Evolutionary conservation across 2,329 filamentous ascomycete species (phyloP), one percentile per base, ranked within the genome.

Genomic region (Fusarium sp.): DNA sequence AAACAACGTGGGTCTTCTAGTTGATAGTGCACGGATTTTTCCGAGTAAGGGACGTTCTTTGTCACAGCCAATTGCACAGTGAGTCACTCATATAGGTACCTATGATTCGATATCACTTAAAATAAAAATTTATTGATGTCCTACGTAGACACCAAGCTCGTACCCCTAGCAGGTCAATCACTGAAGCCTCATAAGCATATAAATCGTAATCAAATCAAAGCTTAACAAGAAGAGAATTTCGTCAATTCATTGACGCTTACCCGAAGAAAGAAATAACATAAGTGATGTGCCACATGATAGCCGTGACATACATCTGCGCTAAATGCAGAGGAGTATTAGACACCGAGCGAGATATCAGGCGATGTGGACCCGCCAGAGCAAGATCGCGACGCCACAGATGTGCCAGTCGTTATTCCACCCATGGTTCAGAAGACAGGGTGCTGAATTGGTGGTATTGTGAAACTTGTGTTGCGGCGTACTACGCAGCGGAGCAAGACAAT

Each of bases 181-280:
- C 35, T 41, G 35, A 41, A 20, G 12, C 17, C 10, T 26, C n/a
- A 2, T 6, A 11, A 3, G 17, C 20, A 36, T 22, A 52, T 26
- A 36, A 52, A 24, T 10, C 17, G n/a, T 13, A 24, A 51, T 14
- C 22, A 5, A 3, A 24, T 51, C n/a, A 20, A n/a, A 36, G 36
- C n/a, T 15, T 15, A 1, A 51, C 3, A 14, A 36, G 3, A 7
- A 36, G 6, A 4, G 12, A 4, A 12, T 13, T 10, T 5, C 8
- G 17, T 4, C 2, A 6, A 5, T 14, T 49, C 11, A 6, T 13
- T 3, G 9, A 18, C 10, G 2, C 3, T 9, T 2, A 7, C 4
- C 7, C 3, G 20, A 38, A 17, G 2, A 14, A 15, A 12, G 24
- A 5, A 22, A 26, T 13, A 33, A 13, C 4, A 12, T 13, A 28